Evolutionary conservation across 306 rosid genomes (phyloP).

Genomic region (Acacia acuminata): DNA sequence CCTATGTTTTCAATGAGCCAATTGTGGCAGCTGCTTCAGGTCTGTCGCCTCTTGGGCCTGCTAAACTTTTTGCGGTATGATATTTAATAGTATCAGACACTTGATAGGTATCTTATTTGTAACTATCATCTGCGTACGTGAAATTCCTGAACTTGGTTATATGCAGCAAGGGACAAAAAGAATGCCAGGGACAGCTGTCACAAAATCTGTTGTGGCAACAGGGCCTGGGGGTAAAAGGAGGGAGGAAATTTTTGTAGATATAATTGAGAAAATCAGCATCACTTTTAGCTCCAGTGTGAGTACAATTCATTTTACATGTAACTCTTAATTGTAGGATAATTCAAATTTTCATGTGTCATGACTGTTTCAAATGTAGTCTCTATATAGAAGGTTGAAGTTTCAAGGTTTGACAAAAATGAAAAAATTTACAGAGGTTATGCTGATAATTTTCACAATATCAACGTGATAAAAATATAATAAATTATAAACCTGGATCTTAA

Average conservation of each 20-base stretch:
- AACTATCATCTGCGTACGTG: constrained; percentile 4
- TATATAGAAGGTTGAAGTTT: not conserved
- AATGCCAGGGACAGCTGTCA: constrained; percentile 91
- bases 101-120: constrained; percentile 13
- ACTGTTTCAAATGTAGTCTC: not conserved
- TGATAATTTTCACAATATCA: constrained; percentile 28
- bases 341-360: constrained; percentile 18
- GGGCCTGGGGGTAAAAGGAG: constrained; percentile 84
- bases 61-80: constrained; percentile 63
- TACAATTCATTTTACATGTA: constrained; percentile 28
- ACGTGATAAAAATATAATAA: constrained; percentile 15
- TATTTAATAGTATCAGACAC: constrained; percentile 7
- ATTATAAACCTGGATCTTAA: constrained; percentile 18
- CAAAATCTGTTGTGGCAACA: constrained; percentile 83
- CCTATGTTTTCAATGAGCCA: constrained; percentile 79
- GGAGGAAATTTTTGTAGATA: constrained; percentile 90
- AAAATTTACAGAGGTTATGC: constrained; percentile 11
- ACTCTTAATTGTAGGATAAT: constrained; percentile 15
- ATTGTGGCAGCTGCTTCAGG: constrained; percentile 61
- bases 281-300: constrained; percentile 90
- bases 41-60: constrained; percentile 71
- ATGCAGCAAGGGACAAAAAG: constrained; percentile 80
- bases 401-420: not conserved
- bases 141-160: constrained; percentile 36
- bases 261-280: constrained; percentile 91